Evolutionary conservation across 495 filamentous ascomycete genomes (phyloP).

Genomic region (Bathelium albidoporum): DNA sequence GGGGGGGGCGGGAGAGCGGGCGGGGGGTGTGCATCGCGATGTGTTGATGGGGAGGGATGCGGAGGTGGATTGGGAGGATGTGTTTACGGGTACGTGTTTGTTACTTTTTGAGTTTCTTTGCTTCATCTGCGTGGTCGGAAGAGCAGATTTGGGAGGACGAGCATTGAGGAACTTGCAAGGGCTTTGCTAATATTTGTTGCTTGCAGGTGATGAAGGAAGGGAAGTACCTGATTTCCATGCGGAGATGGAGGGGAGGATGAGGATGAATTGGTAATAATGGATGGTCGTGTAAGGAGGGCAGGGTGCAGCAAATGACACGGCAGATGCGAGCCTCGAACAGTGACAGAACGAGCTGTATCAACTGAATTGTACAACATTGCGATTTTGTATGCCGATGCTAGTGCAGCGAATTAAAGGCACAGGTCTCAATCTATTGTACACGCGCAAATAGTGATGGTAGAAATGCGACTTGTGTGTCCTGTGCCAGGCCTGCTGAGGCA

Average conservation of each 20-base stretch:
- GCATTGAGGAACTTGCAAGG: constrained; percentile 2
- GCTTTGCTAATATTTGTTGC: constrained; percentile 18
- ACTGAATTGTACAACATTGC: background rate
- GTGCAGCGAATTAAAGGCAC: background rate
- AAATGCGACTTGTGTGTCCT: background rate
- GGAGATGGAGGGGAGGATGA: constrained; percentile 86
- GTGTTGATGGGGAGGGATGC: constrained; percentile 69
- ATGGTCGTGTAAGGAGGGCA: background rate
- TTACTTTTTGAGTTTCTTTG: background rate
- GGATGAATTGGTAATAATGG: constrained; percentile 52
- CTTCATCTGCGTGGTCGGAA: constrained; percentile 6
- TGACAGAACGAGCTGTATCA: background rate
- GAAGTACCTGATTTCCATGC: constrained; percentile 64
- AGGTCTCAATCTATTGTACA: background rate
- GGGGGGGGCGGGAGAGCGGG: too few species aligned
- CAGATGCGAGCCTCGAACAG: background rate
- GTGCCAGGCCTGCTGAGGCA: background rate
- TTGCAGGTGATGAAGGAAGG: constrained; percentile 50
- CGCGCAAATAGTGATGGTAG: background rate
- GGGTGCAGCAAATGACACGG: too few species aligned
- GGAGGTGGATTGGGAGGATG: constrained; percentile 80
- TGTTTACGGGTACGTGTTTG: constrained; percentile 50
- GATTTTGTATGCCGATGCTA: background rate
- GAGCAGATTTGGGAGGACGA: constrained; percentile 7
- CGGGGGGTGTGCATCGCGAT: constrained; percentile 46